Base-by-base conservation (phyloP, 2,329 filamentous ascomycete species). In the Dactylellina haptotyla region DNA sequence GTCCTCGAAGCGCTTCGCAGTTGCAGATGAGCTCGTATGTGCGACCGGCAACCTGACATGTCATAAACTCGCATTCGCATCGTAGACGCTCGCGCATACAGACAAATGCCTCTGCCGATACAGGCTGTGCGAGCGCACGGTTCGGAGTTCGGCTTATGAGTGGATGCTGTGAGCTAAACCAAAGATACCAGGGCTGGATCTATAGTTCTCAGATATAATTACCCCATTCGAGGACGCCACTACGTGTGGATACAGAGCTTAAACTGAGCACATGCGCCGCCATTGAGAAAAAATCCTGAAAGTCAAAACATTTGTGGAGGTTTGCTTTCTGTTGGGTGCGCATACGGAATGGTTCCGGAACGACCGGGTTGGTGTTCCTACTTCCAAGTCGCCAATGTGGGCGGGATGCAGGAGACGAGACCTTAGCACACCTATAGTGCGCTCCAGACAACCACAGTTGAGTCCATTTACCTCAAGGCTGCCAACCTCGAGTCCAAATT, bases 281-380 rank as follows among this genome's bases (percentile, higher is more conserved):
- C 12, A 45, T 39, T 23, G 34, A 16, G 26, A 39, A 53, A 34
- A 16, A 34, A 51, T 30, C n/a, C 14, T 5, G 14, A 8, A 48
- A 48, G 25, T 3, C 23, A 34, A 32, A n/a, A 50, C 23, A 23
- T 23, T 20, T 43, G 20, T 32, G 9, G 28, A 50, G 28, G 30
- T 23, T 30, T 43, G 48, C 30, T 51, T 63, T 63, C 45, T 54
- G 46, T 39, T 20, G 32, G 53, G 43, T 57, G 34, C 62, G 54
- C 30, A 62, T 46, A 26, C 41, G 69, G 69, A 66, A 57, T 59
- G 46, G 67, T 59, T 41, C 69, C 69, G 69, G 69, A 65, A 61
- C 12, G 61, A 54, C 69, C 69, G 69, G 69, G 46, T 62, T 66
- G 61, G n/a, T 39, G 58, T 61, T 73, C 69, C 69, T 73, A 56